phyloP scores from a whole-genome alignment of 2,329 filamentous ascomycete genomes.

The Aspergillus udagawae region DNA sequence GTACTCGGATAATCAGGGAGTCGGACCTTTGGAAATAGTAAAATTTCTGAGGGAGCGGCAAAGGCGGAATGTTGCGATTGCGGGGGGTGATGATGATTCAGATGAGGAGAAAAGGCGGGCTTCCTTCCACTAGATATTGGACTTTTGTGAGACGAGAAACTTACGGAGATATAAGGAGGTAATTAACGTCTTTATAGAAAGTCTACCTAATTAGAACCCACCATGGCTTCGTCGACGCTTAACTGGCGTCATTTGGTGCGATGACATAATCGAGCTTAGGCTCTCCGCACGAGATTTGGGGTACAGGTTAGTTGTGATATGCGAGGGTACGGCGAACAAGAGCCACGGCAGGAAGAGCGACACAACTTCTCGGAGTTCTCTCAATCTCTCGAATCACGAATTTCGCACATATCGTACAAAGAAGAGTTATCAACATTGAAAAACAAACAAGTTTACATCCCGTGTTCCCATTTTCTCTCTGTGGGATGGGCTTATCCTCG shows the following conservation, averaged over 20 bases:
- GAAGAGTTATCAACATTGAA: conserved; percentile 12
- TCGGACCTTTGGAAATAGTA: background rate
- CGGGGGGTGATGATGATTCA: background rate
- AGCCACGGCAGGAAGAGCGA: background rate
- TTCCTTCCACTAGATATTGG: background rate
- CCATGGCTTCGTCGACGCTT: background rate
- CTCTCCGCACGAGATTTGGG: background rate
- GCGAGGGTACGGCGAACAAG: background rate
- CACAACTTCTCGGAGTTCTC: background rate
- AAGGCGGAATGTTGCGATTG: background rate
- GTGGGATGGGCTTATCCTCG: conserved; percentile 2
- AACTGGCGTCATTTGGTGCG: conserved; percentile 9
- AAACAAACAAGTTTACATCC: background rate
- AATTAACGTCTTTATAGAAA: background rate
- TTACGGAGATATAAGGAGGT: background rate
- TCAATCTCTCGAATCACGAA: background rate
- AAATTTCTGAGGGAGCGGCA: conserved; percentile 1
- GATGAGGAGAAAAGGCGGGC: conserved; percentile 2
- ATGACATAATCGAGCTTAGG: conserved; percentile 7
- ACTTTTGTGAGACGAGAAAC: background rate
- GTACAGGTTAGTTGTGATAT: background rate
- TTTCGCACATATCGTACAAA: conserved; percentile 19
- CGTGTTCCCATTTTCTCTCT: conserved; percentile 8
- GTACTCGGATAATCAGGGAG: conserved; percentile 3
- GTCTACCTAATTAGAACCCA: background rate